A percentile compares a stretch with the other conserved stretches of the same genome.
Conservation (phyloP, 495 filamentous ascomycete genomes). For the Penicillium cataractarum region DNA sequence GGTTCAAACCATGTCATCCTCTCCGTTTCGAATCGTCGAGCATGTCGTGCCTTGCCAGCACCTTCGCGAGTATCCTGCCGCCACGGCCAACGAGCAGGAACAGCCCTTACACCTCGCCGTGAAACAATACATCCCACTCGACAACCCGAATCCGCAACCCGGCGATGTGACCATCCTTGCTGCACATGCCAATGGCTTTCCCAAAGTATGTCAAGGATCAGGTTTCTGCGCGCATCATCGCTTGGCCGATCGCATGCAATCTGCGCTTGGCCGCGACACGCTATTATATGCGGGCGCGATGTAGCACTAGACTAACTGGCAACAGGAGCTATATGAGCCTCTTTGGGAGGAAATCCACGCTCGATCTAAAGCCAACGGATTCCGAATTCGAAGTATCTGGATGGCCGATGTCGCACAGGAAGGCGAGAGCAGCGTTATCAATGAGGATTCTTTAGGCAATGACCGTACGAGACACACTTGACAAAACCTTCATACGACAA, state of each 20-base stretch:
- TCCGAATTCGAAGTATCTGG: slow-evolving; percentile 80
- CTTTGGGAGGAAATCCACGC: slow-evolving; percentile 77
- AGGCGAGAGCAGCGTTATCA: slow-evolving; percentile 73
- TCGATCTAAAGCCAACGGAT: slow-evolving; percentile 54
- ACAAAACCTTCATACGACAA: not conserved
- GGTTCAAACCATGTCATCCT: slow-evolving; percentile 27
- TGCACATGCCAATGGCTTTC: slow-evolving; percentile 85
- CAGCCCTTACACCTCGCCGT: slow-evolving; percentile 66
- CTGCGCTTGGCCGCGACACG: not conserved
- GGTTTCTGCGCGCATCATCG: not conserved
- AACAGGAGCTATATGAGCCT: slow-evolving; percentile 83
- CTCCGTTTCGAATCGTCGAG: slow-evolving; percentile 58
- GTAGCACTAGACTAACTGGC: slow-evolving; percentile 3
- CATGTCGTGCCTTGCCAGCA: slow-evolving; percentile 69
- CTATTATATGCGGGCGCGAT: not conserved
- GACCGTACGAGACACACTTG: slow-evolving; percentile 60
- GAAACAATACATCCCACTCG: slow-evolving; percentile 81
- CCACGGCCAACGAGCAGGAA: slow-evolving; percentile 64
- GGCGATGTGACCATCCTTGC: slow-evolving; percentile 85
- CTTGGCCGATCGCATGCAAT: not conserved
- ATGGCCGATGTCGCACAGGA: slow-evolving; percentile 82
- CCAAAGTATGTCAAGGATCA: slow-evolving; percentile 62
- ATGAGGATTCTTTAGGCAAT: slow-evolving; percentile 74
- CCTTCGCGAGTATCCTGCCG: slow-evolving; percentile 70
- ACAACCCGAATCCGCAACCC: slow-evolving; percentile 62